These are phyloP conservation scores for Trematosphaeria pertusa DNA, from an alignment of 2,329 filamentous ascomycete genomes.

Conservation along the genomic window DNA sequence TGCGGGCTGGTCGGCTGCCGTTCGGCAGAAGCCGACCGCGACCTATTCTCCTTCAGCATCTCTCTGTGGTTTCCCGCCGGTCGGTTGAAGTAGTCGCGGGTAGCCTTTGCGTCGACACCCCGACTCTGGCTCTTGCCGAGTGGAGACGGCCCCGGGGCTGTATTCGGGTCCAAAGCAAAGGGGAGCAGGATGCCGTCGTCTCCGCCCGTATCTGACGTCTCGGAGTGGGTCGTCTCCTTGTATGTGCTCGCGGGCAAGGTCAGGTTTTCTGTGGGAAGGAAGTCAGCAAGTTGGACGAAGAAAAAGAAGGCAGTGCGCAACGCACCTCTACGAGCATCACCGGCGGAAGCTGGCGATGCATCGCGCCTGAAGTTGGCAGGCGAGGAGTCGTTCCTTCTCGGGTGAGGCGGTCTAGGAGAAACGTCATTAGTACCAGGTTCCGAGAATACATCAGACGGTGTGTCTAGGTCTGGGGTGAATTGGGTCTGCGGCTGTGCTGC, in stretches of 20 bases:
- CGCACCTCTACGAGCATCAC: slow-evolving; percentile 45
- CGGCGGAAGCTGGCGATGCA: slow-evolving; percentile 42
- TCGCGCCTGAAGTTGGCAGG: slow-evolving; percentile 47
- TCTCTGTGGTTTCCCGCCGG: slow-evolving; percentile 49
- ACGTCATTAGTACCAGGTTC: slow-evolving; percentile 71
- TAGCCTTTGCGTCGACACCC: slow-evolving; percentile 33
- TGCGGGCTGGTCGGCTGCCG: slow-evolving; percentile 72
- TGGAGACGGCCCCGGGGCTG: slow-evolving; percentile 50
- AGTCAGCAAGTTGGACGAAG: slow-evolving; percentile 3
- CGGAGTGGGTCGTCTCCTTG: slow-evolving; percentile 77
- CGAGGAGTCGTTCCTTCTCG: slow-evolving; percentile 45
- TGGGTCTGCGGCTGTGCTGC: slow-evolving; percentile 68
- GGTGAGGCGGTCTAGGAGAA: slow-evolving; percentile 59
- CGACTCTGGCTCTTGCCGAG: slow-evolving; percentile 34
- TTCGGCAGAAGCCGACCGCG: slow-evolving; percentile 56
- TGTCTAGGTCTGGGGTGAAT: slow-evolving; percentile 64
- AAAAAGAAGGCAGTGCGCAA: neutral
- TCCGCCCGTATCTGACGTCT: slow-evolving; percentile 66
- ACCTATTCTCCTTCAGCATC: slow-evolving; percentile 49
- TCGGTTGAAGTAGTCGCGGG: slow-evolving; percentile 54
- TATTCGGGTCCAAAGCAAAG: slow-evolving; percentile 60
- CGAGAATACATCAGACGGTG: slow-evolving; percentile 67
- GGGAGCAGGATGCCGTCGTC: slow-evolving; percentile 61
- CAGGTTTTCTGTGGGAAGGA: slow-evolving; percentile 60
- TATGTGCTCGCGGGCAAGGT: slow-evolving; percentile 79